A percentile compares a stretch with the other conserved stretches of the same genome.
These are phyloP conservation scores for Crithidia expoeki DNA, from an alignment of 208 protist genomes.

Conservation along the genomic window DNA sequence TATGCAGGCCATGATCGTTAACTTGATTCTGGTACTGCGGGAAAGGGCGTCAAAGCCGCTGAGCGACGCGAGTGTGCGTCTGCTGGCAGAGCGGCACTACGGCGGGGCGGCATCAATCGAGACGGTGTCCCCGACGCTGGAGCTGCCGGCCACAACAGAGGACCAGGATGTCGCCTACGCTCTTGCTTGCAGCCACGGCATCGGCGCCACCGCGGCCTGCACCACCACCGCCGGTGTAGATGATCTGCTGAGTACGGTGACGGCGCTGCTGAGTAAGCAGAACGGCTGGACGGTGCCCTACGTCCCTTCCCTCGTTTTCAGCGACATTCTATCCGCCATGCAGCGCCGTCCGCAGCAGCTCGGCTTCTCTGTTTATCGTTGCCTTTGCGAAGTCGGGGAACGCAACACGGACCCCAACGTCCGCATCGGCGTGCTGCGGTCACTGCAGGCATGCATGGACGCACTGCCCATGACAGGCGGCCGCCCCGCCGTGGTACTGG, in stretches of 20 bases:
- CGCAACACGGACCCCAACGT: slow-evolving; percentile 32
- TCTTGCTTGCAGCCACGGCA: slow-evolving; percentile 49
- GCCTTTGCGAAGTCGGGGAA: slow-evolving; percentile 44
- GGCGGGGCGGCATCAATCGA: slow-evolving; percentile 11
- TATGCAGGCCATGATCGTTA: slow-evolving; percentile 54
- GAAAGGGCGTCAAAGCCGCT: slow-evolving; percentile 34
- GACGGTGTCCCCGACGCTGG: slow-evolving; percentile 27
- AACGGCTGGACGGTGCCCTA: slow-evolving; percentile 52
- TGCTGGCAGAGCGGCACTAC: slow-evolving; percentile 23
- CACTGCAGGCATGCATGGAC: slow-evolving; percentile 53
- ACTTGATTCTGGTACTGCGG: slow-evolving; percentile 54
- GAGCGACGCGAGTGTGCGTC: slow-evolving; percentile 20
- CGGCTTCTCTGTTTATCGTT: slow-evolving; percentile 67
- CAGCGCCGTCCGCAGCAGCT: slow-evolving; percentile 63
- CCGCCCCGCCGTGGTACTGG: slow-evolving; percentile 47
- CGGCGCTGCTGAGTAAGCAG: slow-evolving; percentile 50
- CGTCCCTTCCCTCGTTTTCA: slow-evolving; percentile 61
- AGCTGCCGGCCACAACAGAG: slow-evolving; percentile 39
- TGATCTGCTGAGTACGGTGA: slow-evolving; percentile 45
- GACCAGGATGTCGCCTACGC: slow-evolving; percentile 43
- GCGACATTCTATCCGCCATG: slow-evolving; percentile 53
- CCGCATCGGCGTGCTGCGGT: slow-evolving; percentile 52
- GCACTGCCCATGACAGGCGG: slow-evolving; percentile 65
- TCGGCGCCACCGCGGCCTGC: slow-evolving; percentile 62
- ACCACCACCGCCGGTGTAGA: slow-evolving; percentile 61